Evolutionary conservation across 1,284 basidiomycete species (phyloP).

Genomic region (Ustilago xerochloae): DNA sequence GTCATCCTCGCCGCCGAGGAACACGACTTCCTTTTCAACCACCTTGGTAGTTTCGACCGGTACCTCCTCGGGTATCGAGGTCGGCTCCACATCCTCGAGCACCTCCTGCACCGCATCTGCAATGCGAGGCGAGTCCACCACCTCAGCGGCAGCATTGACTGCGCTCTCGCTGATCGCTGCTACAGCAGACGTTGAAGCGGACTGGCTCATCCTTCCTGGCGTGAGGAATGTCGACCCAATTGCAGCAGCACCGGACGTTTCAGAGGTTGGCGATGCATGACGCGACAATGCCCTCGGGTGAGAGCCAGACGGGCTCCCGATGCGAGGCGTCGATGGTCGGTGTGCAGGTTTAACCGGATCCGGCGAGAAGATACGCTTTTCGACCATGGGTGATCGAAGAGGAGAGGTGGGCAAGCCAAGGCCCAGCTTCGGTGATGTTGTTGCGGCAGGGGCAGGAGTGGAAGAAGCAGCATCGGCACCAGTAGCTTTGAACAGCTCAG

Average conservation of each 20-base stretch:
- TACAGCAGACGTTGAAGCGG: neutral
- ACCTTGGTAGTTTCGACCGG: neutral
- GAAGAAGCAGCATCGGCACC: constrained; percentile 10
- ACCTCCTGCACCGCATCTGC: constrained; percentile 5
- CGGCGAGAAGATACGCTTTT: constrained; percentile 33
- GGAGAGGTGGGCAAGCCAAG: constrained; percentile 21
- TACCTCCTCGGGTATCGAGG: neutral
- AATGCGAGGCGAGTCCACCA: constrained; percentile 8
- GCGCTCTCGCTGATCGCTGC: constrained; percentile 1
- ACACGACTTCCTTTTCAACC: neutral
- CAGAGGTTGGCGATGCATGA: constrained; percentile 22
- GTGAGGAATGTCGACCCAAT: constrained; percentile 2
- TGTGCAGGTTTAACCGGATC: constrained; percentile 43
- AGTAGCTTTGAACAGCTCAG: constrained; percentile 19
- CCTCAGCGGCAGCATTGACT: neutral
- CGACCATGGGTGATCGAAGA: constrained; percentile 7
- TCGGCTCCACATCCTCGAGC: neutral
- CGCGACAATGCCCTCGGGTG: constrained; percentile 15
- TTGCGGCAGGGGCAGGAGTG: neutral
- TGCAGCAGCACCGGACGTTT: constrained; percentile 8
- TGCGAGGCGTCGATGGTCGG: constrained; percentile 32
- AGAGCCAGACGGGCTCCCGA: constrained; percentile 32
- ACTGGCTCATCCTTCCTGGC: neutral
- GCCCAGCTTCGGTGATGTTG: constrained; percentile 11
- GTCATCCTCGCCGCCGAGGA: constrained; percentile 9